Base-by-base conservation (phyloP, 1,284 basidiomycete genomes). In the Fomitopsis betulina region DNA sequence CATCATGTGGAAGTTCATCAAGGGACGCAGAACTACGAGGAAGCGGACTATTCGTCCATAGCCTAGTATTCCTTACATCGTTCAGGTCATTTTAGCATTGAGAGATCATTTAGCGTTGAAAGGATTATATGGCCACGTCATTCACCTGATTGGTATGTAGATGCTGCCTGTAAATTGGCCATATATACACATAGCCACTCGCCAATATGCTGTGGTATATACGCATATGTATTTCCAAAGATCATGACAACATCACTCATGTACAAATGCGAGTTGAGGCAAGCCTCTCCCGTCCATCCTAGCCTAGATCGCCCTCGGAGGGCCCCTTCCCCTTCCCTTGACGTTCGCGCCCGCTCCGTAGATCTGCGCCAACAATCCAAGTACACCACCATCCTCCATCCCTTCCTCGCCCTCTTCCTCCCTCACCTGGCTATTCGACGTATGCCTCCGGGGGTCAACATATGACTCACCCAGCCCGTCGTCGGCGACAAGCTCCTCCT, bases 361-460 rank as follows among this genome's bases (percentile, higher is more conserved):
- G 53, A 93, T 92, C 74, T 92, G 86, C 38, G 87, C 85, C 63
- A 93, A 68, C 63, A 93, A 67, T 32, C 86, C 88, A 59, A 93
- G 73, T 61, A 93, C 86, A 17, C 91, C 91, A 1, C 82, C 78
- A 63, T 80, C 77, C 62, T 72, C 85, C 64, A 87, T 82, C 59
- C 81, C 80, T 51, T 84, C 70, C 5, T 76, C 79, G 13, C 86
- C 83, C 3, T 84, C 85, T 25, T 83, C 81, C 56, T 83, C 38
- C 51, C 52, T 30, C 10, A 35, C 79, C 54, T 79, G 78, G 33
- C 81, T 79, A 42, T 78, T 75, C 25, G 75, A 73, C 38, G 49
- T 71, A 62, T 75, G 75, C 72, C 63, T 73, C 71, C 62, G 72
- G 13, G 62, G 75, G 67, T 70, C 77, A 42, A 91, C 87, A 71